Base-by-base conservation (phyloP, 441 rosid genomes). In the Adansonia grandidieri region DNA sequence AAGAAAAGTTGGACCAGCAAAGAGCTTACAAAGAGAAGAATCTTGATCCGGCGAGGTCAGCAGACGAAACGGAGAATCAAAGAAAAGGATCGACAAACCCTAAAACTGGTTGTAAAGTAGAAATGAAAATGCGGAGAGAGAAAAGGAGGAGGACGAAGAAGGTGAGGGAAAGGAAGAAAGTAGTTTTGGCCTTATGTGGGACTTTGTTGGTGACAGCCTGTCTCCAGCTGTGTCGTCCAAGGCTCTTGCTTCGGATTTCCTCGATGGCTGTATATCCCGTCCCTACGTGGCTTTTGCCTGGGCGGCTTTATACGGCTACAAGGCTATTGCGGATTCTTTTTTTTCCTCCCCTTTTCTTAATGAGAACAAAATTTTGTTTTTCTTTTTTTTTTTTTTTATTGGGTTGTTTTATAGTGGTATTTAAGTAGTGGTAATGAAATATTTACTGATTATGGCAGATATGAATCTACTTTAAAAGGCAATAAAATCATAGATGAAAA, bases 141-240 rank as follows among this genome's bases (percentile, higher is more conserved):
- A 80, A 83, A 77, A 6, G 14, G 53, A 73, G 57, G 57, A 28
- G 56, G 66, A 77, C 54, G 15, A 71, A 42, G 70, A 75, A 58
- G 47, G 80, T 42, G 71, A 73, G 76, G 60, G 37, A 71, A 71
- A 65, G 73, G 71, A 75, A 80, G 84, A 77, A 64, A 85, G 84
- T 67, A 80, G 91, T 32, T 32, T 32, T 32, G 37, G 37, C 37
- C 37, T 83, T 86, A 88, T 89, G 91, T 89, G 92, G 92, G 87
- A 86, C 96, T 91, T 89, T 88, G 98, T 93, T 94, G 98, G 92
- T 88, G 98, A 92, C 98, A 96, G 97, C 84, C 98, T 96, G 97
- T 94, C 87, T 90, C 97, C 99, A 94, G 97, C 97, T 96, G 92
- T 91, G 79, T 77, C 70, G 50, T 77, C 92, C 90, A 89, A 81